A percentile compares a stretch with the other conserved stretches of the same genome.
phyloP scores from a whole-genome alignment of 2,329 filamentous ascomycete species.

The Trichoderma atroviride region DNA sequence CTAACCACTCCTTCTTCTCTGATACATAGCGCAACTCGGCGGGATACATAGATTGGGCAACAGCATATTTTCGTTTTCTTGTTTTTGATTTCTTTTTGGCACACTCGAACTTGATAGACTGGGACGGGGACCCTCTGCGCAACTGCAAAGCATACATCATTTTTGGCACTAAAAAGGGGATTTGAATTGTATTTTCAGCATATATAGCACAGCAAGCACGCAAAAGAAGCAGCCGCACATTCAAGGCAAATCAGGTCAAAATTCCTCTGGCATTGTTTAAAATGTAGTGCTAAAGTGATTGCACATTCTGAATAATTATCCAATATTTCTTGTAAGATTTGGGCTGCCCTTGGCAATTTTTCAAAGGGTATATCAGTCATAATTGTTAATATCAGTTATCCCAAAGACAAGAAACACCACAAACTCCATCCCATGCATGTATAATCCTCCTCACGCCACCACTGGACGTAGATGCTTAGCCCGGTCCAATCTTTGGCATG shows the following conservation, averaged over 20 bases:
- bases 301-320: not conserved
- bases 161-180: conserved; percentile 20
- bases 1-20: conserved; percentile 20
- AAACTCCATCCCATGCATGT: conserved; percentile 32
- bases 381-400: not conserved
- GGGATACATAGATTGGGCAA: conserved; percentile 25
- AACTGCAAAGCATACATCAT: conserved; percentile 12
- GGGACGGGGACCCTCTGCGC: conserved; percentile 1
- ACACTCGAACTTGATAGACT: conserved; percentile 24
- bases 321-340: not conserved
- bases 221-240: conserved; percentile 11
- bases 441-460: not conserved
- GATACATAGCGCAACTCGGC: conserved; percentile 1
- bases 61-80: conserved; percentile 5
- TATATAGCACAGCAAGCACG: conserved; percentile 20
- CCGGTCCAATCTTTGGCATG: conserved; percentile 74
- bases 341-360: not conserved
- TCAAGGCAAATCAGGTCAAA: not conserved
- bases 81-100: not conserved
- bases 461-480: conserved; percentile 40
- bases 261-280: not conserved
- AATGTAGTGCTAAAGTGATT: not conserved
- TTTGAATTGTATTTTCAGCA: conserved; percentile 17
- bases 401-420: conserved; percentile 32
- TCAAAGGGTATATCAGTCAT: not conserved